Percentiles rank a stretch among this genome's conserved stretches.
Conservation (phyloP, 148 eudicot species). For the Heliamphora exappendiculata region DNA sequence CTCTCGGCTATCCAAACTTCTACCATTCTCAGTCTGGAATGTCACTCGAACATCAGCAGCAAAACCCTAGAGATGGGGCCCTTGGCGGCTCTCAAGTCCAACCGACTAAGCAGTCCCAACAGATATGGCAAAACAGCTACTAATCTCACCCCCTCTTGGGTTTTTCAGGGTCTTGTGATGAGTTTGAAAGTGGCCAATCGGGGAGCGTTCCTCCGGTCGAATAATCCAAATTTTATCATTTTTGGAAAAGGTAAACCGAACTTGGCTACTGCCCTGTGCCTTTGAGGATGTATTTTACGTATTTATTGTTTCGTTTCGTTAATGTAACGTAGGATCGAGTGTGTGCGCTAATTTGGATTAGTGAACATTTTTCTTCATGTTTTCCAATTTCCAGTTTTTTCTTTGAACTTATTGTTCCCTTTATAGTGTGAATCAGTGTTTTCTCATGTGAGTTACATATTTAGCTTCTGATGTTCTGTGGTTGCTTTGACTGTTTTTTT, state of each 20-base stretch:
- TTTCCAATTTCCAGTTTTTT: background rate
- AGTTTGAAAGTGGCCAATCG: constrained; percentile 34
- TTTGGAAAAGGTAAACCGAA: constrained; percentile 2
- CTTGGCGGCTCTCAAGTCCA: constrained; percentile 63
- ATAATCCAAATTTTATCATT: background rate
- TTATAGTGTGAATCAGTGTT: no score
- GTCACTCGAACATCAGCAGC: constrained; percentile 69
- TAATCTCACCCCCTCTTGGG: constrained; percentile 30
- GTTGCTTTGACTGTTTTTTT: no score
- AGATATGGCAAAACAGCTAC: constrained; percentile 80
- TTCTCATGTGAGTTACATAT: no score
- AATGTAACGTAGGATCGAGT: constrained; percentile 19
- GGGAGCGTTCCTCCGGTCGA: constrained; percentile 9
- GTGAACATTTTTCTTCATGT: background rate
- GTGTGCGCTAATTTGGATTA: constrained; percentile 41
- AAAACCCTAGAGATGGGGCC: constrained; percentile 69
- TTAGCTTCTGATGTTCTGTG: no score
- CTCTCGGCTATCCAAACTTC: constrained; percentile 62
- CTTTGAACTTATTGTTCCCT: no score
- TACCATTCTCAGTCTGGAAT: constrained; percentile 70
- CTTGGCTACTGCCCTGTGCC: constrained; percentile 47
- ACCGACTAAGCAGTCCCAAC: constrained; percentile 74
- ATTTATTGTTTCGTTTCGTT: constrained; percentile 9
- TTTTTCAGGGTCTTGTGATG: constrained; percentile 45
- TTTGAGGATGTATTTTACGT: constrained; percentile 37